phyloP scores from a whole-genome alignment of 192 early-diverging fungal species.

The Linnemannia zychae region DNA sequence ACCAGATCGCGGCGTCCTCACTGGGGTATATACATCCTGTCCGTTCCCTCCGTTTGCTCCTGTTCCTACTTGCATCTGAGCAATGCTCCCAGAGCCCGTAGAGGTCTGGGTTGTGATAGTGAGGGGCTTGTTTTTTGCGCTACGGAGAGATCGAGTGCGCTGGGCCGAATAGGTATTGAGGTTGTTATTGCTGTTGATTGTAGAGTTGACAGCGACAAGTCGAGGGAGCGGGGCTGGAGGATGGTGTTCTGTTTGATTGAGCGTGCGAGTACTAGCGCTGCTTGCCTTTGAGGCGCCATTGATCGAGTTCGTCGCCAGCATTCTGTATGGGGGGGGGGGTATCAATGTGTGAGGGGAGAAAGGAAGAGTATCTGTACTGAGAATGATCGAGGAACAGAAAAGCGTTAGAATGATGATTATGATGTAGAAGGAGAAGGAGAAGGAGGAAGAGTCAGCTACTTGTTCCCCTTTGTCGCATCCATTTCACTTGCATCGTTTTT shows the following conservation, averaged over 20 bases:
- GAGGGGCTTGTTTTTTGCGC: not conserved
- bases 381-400: too few species aligned
- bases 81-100: not conserved
- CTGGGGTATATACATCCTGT: not conserved
- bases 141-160: not conserved
- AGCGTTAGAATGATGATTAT: too few species aligned
- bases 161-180: not conserved
- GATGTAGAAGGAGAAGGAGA: too few species aligned
- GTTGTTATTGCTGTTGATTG: not conserved
- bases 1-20: not conserved
- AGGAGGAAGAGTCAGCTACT: too few species aligned
- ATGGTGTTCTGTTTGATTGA: not conserved
- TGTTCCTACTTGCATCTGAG: not conserved
- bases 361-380: too few species aligned
- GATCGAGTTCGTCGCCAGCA: not conserved
- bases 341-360: too few species aligned
- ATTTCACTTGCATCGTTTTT: too few species aligned
- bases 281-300: not conserved
- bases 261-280: not conserved
- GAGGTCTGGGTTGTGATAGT: slow-evolving; percentile 17
- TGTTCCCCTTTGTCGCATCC: too few species aligned
- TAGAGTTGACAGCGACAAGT: not conserved
- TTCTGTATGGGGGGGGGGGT: not conserved
- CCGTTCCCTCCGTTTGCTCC: not conserved
- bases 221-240: not conserved